A percentile compares a stretch with the other conserved stretches of the same genome.
These are phyloP conservation scores for Cordyceps militaris DNA, from an alignment of 2,329 filamentous ascomycete species.

Conservation along the genomic window DNA sequence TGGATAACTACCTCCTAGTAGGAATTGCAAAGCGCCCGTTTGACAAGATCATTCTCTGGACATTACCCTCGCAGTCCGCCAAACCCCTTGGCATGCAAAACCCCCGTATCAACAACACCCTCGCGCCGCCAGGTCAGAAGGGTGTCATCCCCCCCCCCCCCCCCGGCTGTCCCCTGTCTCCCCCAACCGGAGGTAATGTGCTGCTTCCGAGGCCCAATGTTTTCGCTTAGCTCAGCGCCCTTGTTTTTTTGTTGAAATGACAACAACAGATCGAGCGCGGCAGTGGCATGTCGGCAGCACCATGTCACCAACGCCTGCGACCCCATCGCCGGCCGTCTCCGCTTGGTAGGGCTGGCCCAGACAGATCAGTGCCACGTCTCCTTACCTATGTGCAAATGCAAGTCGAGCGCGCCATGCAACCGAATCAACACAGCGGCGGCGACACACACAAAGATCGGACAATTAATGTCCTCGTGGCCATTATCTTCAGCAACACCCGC, in stretches of 20 bases:
- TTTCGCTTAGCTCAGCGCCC: not conserved
- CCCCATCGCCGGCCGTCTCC: not conserved
- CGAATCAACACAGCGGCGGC: not conserved
- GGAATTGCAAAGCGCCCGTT: not conserved
- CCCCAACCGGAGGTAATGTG: not conserved
- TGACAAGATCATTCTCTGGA: not conserved
- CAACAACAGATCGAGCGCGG: too few relatives aligned
- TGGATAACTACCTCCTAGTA: too few relatives aligned
- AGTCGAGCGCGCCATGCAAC: not conserved
- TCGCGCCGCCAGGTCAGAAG: not conserved
- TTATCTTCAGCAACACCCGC: not conserved
- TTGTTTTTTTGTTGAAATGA: not conserved
- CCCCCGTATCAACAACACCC: not conserved
- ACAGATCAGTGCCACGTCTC: slow-evolving; percentile 1
- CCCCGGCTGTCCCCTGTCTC: not conserved
- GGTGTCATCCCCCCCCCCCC: too few relatives aligned
- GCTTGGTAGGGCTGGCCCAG: slow-evolving; percentile 5
- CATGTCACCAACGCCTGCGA: not conserved
- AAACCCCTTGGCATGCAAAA: not conserved
- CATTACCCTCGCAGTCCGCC: too few relatives aligned
- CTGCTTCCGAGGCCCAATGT: not conserved
- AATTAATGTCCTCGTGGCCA: not conserved
- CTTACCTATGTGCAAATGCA: not conserved
- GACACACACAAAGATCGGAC: not conserved
- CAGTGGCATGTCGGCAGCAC: not conserved